A percentile compares a stretch with the other conserved stretches of the same genome.
These are phyloP conservation scores for Parachaetomium inaequale DNA, from an alignment of 495 filamentous ascomycete species.

Conservation along the genomic window DNA sequence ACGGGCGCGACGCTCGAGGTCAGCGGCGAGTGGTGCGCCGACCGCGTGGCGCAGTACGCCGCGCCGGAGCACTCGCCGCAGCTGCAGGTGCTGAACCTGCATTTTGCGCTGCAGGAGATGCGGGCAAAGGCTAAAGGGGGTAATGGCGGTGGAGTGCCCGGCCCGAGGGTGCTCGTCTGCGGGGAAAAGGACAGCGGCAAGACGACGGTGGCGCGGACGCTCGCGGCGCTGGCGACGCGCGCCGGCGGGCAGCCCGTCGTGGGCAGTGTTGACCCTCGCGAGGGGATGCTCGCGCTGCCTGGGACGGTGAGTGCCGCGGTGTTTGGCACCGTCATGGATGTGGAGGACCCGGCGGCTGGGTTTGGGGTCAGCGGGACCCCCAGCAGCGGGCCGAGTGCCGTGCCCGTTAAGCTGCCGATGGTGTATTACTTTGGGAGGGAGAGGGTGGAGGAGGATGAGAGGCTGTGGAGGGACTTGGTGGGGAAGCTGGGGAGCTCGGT, in stretches of 20 bases:
- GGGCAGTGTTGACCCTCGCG: constrained; percentile 79
- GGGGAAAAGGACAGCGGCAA: constrained; percentile 82
- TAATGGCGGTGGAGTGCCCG: constrained; percentile 26
- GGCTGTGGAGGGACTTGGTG: constrained; percentile 67
- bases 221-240: constrained; percentile 78
- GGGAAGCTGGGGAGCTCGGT: constrained; percentile 77
- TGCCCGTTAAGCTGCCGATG: constrained; percentile 86
- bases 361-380: constrained; percentile 84
- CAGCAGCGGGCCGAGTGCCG: constrained; percentile 79
- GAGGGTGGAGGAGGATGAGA: constrained; percentile 68
- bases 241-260: constrained; percentile 73
- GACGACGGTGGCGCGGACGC: constrained; percentile 73
- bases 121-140: constrained; percentile 41
- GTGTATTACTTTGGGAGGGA: constrained; percentile 85
- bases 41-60: constrained; percentile 48
- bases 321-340: constrained; percentile 80
- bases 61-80: constrained; percentile 87
- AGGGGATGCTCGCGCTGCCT: constrained; percentile 81
- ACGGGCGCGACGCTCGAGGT: constrained; percentile 83
- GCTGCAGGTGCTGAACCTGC: constrained; percentile 76
- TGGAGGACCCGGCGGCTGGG: constrained; percentile 64
- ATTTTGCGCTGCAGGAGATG: constrained; percentile 73
- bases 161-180: constrained; percentile 79
- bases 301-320: constrained; percentile 80
- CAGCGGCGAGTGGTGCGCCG: constrained; percentile 43